Evolutionary conservation across 2,329 filamentous ascomycete genomes (phyloP), one percentile per base, ranked within the genome.

Genomic region (Trichothecium sympodiale): DNA sequence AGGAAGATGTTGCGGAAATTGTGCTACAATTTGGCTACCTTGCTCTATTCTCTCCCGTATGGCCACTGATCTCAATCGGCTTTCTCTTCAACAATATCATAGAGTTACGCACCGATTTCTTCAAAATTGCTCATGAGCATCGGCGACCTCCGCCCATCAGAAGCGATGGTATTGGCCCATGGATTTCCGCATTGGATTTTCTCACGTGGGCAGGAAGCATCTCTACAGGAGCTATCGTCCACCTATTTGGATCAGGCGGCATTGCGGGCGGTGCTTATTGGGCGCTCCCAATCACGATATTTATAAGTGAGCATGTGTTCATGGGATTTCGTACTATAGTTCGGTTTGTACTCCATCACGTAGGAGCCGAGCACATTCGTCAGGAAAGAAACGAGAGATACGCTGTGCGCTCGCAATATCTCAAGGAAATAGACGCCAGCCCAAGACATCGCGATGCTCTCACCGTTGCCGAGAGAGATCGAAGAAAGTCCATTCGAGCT

Each of bases 21-120:
- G 75, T 78, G 20, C 66, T 83, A 3, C 77, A 80, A 48, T 86
- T 84, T 44, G 82, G 82, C 5, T 84, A 86, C 50, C 65, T 87
- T 0, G 71, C 77, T 0, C 61, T 86, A 4, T 87, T 86, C 54
- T 80, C 76, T 1, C 77, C 82, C 1, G 77, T 84, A 20, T 87
- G 82, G 82, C 81, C 83, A 0, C 61, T 86, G 2, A 81, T 83
- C 1, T 73, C 77, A 0, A 62, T 84, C 16, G 80, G 78, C 0
- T 87, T 86, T 53, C 61, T 86, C 12, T 57, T 83, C 51, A 86
- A 86, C 56, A 80, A 86, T 58, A 83, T 25, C 79, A 61, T 87
- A 38, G 82, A 87, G 54, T 65, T 87, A 8, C 78, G 82, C 8
- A 79, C 80, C 3, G 82, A 87, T 47, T 82, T 83, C 31, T 71